Evolutionary conservation across 805 yeast species (phyloP), one percentile per base, ranked within the genome.

Genomic region (Cyberlindnera mrakii): DNA sequence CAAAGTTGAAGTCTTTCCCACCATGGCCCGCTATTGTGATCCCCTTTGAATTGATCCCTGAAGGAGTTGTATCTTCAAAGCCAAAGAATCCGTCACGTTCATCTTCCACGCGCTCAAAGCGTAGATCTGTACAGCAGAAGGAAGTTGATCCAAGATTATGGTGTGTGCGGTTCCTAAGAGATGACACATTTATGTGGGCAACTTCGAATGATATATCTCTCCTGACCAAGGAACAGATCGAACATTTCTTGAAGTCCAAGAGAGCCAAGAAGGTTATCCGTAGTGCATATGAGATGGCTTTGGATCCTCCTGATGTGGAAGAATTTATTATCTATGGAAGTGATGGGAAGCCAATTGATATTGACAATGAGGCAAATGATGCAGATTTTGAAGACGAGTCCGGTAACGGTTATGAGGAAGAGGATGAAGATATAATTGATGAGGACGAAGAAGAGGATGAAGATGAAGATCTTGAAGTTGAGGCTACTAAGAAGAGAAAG

Each of bases 1-100:
- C 93, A 7, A 87, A 87, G 61, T 79, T 87, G 38, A 87, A 85
- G 56, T 95, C 95, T 8, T 87, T 80, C 58, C 85, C 95, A 3
- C 83, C 90, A 34, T 87, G 96, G 96, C 96, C 96, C 0, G 89
- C 90, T 3, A 80, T 86, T 78, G 79, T 85, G 4, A 72, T 86
- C 4, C 82, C 80, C 1, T 74, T 67, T 46, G 70, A 72, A 15
- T 61, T 76, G 7, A 68, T 86, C 6, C 93, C 95, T 0, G 75
- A 66, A 17, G 66, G 71, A 51, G 75, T 85, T 25, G 50, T 64
- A 20, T 59, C 63, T 15, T 72, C 69, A 47, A 74, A 70, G 44
- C 85, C 87, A 14, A 75, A 75, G 50, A 50, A 64, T 11, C 42
- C 57, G 14, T 51, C 63, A 29, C 56, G 61, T 3, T 17, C 23